Evolutionary conservation across 192 early-diverging fungal species (phyloP).

Genomic region (Cetraspora pellucida): DNA sequence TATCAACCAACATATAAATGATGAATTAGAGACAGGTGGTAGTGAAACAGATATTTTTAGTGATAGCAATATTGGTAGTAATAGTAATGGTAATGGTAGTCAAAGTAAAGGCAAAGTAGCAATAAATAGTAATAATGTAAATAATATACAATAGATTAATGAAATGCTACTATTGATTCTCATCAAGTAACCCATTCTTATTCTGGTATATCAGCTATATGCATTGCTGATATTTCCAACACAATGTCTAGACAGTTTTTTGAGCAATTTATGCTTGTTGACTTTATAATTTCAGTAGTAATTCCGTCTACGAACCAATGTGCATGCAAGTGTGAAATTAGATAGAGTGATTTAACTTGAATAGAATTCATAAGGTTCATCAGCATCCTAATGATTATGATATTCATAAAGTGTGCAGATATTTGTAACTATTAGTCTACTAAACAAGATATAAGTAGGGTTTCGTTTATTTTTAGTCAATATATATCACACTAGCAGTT

Average conservation of each 20-base stretch:
- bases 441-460: neutral
- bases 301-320: constrained; percentile 2
- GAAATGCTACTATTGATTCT: constrained; percentile 13
- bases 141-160: neutral
- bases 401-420: neutral
- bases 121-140: neutral
- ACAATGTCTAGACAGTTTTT: neutral
- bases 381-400: constrained; percentile 4
- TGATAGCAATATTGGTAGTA: neutral
- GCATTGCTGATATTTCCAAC: neutral
- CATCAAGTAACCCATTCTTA: neutral
- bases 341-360: neutral
- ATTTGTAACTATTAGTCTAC: constrained; percentile 7
- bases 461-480: neutral
- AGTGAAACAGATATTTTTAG: constrained; percentile 1
- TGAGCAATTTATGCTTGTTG: neutral
- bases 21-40: neutral
- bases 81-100: no score
- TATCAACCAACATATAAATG: neutral
- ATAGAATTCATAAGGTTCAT: neutral
- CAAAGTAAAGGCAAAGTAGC: neutral
- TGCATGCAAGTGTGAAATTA: neutral
- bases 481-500: constrained; percentile 1
- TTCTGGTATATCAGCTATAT: neutral
- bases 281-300: constrained; percentile 18